Base-by-base conservation (phyloP, 2,329 filamentous ascomycete genomes). In the Phyllosticta paracitricarpa region DNA sequence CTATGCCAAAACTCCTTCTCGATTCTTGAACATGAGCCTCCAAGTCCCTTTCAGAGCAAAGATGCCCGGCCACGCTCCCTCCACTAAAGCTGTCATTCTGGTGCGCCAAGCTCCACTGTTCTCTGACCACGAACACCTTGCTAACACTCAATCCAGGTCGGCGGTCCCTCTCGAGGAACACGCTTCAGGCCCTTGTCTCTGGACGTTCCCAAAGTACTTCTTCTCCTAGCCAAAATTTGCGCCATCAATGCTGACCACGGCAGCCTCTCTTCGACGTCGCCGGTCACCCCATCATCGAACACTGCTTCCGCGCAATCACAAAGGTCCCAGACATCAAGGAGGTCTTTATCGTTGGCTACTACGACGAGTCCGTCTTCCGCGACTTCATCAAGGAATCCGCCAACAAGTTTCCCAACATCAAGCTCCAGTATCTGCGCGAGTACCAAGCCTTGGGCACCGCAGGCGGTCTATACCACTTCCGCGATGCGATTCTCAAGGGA, bases 291-390 rank as follows among this genome's bases (percentile, higher is more conserved):
- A 97, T 99, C 79, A 91, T 97, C 80, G 93, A 92, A 83, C 94
- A 99, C 82, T 96, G 92, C 81, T 84, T 99, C 74, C 89, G 88
- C 71, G 91, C 94, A 70, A 84, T 97, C 71, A 86, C 89, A 67
- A 95, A 92, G 75, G 89, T 97, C 63, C 88, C 90, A 70, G 88
- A 89, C 71, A 90, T 99, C 76, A 89, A 91, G 73, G 94, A 99
- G 78, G 93, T 99, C 69, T 92, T 94, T 80, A 87, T 99, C 71
- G 95, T 99, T 72, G 94, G 94, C 72, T 99, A 99, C 84, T 99
- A 97, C 77, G 94, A 99, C 74, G 94, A 97, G 79, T 84, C 85
- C 54, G 90, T 97, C 70, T 97, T 97, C 84, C 89, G 91, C 71
- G 92, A 97, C 78, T 97, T 97, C 79, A 96, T 97, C 81, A 96